These are phyloP conservation scores for rapeseed (Brassica napus) DNA, from an alignment of 345 rosid species.

Conservation along the genomic window Da-Ae NC_063445.1:50083001-50083500, in stretches of 20 bases:
- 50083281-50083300: slow-evolving; percentile 65
- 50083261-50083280: slow-evolving; percentile 52
- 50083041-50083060: slow-evolving; percentile 73
- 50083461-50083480: slow-evolving; percentile 16
- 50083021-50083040: slow-evolving; percentile 78
- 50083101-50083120: slow-evolving; percentile 64
- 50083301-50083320: slow-evolving; percentile 53
- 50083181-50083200: slow-evolving; percentile 63
- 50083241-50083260: slow-evolving; percentile 56
- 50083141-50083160: slow-evolving; percentile 80
- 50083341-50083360: not conserved
- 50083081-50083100: slow-evolving; percentile 60
- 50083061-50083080: slow-evolving; percentile 67
- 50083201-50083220: slow-evolving; percentile 64
- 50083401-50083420: not conserved
- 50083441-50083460: slow-evolving; percentile 19
- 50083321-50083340: slow-evolving; percentile 30
- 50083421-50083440: slow-evolving; percentile 15
- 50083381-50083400: slow-evolving; percentile 9
- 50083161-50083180: slow-evolving; percentile 64
- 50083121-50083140: slow-evolving; percentile 61
- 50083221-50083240: slow-evolving; percentile 54
- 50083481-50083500: not conserved
- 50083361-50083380: slow-evolving; percentile 11
- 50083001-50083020: slow-evolving; percentile 6